Conservation (phyloP, 2,329 filamentous ascomycete genomes). For the Stagonosporopsis cucurbitacearum region DNA sequence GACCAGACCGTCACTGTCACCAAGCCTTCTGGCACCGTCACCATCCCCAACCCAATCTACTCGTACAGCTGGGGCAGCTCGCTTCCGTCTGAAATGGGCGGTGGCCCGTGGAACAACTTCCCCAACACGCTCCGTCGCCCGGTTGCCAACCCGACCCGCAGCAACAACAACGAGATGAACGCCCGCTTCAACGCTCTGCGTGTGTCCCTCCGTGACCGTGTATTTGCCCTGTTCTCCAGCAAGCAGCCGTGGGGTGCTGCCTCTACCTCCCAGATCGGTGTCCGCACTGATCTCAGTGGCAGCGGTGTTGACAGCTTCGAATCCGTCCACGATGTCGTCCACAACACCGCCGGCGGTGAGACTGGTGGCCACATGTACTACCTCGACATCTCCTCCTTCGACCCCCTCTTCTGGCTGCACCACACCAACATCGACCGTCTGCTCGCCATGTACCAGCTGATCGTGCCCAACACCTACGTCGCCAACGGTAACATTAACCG, state of each 20-base stretch:
- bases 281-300: conserved; percentile 36
- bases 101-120: conserved; percentile 43
- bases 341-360: conserved; percentile 45
- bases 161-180: conserved; percentile 49
- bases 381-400: conserved; percentile 76
- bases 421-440: conserved; percentile 49
- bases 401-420: conserved; percentile 65
- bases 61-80: conserved; percentile 56
- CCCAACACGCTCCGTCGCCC: conserved; percentile 44
- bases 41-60: conserved; percentile 56
- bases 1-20: conserved; percentile 53
- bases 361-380: conserved; percentile 75
- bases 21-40: conserved; percentile 49
- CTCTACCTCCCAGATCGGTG: conserved; percentile 41
- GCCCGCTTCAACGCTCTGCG: conserved; percentile 36
- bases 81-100: conserved; percentile 60
- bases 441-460: conserved; percentile 78
- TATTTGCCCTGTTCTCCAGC: conserved; percentile 46
- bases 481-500: conserved; percentile 49
- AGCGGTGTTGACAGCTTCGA: conserved; percentile 48
- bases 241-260: conserved; percentile 40
- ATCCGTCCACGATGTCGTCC: conserved; percentile 44
- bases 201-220: conserved; percentile 44
- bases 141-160: conserved; percentile 41
- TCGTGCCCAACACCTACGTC: conserved; percentile 75